These are phyloP conservation scores for Penicillium glabrum DNA, from an alignment of 2,329 filamentous ascomycete species.

Conservation along the genomic window DNA sequence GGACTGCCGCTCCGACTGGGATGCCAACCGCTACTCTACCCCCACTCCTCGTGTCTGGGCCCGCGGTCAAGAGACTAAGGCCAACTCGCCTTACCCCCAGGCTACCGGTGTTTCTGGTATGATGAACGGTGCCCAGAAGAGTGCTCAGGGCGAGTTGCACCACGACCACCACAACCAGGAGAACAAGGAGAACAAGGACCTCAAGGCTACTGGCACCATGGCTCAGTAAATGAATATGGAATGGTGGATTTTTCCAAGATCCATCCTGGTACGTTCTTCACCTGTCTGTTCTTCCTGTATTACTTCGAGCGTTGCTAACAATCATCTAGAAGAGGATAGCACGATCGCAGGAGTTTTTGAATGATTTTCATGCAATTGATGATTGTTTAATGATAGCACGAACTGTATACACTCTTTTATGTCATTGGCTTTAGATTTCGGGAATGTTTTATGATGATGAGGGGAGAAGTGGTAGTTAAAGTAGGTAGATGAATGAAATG, in stretches of 20 bases:
- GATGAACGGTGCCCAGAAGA: conserved; percentile 4
- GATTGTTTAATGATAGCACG: conserved; percentile 16
- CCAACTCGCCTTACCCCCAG: background rate
- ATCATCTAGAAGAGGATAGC: background rate
- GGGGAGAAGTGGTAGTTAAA: background rate
- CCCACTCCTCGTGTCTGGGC: conserved; percentile 8
- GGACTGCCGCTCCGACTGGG: conserved; percentile 8
- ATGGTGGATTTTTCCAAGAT: background rate
- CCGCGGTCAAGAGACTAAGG: conserved; percentile 8
- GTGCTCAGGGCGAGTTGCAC: conserved; percentile 5
- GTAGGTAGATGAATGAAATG: conserved; percentile 5
- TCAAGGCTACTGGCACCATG: background rate
- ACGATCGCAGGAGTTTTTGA: background rate
- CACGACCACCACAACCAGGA: conserved; percentile 2
- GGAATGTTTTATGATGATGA: background rate
- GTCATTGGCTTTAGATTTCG: conserved; percentile 3
- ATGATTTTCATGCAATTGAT: conserved; percentile 9
- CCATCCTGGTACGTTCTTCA: background rate
- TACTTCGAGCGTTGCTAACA: background rate
- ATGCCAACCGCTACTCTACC: conserved; percentile 7
- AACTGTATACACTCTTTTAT: conserved; percentile 24
- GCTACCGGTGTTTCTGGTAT: background rate
- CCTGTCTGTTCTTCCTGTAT: background rate
- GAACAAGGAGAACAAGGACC: background rate
- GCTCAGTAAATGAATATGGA: background rate